Base-by-base conservation (phyloP, 768 basidiomycete genomes). In the Boletus barrowsii region DNA sequence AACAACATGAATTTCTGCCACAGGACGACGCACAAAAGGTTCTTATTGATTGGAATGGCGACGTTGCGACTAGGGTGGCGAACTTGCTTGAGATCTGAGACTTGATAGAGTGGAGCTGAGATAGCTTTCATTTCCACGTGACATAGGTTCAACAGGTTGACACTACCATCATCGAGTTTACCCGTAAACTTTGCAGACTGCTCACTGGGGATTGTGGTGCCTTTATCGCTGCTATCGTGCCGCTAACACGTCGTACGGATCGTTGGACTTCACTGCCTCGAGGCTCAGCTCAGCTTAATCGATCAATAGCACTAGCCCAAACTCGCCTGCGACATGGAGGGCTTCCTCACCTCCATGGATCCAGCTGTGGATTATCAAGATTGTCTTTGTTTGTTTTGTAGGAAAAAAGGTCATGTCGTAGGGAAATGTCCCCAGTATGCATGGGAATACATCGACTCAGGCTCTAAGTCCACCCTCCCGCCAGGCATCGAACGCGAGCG, bases 131-230 rank as follows among this genome's bases (percentile, higher is more conserved):
- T 36, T 15, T 29, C 26, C 26, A 29, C 26, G 26, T 29, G 26
- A 29, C 26, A 22, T 22, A 22, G 22, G 22, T 22, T n/a, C 22
- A 22, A 22, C 22, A 22, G 24, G 5, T 26, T 26, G 24, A 26
- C 24, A 26, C 22, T 26, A 26, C 24, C 24, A 8, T 26, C 8
- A 8, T 26, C 8, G 8, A 26, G 26, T 26, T 26, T 29, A 29
- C 29, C 9, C 29, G 29, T 9, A 29, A 9, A 29, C 29, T 29
- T 29, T 29, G 9, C 26, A 26, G 26, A 26, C 1, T 26, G 26
- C 9, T 26, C 36, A 43, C 53, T 51, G 48, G 63, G 63, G 61
- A 64, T 64, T 9, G 26, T 40, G 63, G 64, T 57, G 62, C 55
- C 63, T 57, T 60, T 39, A 3, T 40, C 20, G 20, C 48, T 41